Evolutionary conservation across 2,329 filamentous ascomycete genomes (phyloP), one percentile per base, ranked within the genome.

Genomic region (Fusarium anthophilum): DNA sequence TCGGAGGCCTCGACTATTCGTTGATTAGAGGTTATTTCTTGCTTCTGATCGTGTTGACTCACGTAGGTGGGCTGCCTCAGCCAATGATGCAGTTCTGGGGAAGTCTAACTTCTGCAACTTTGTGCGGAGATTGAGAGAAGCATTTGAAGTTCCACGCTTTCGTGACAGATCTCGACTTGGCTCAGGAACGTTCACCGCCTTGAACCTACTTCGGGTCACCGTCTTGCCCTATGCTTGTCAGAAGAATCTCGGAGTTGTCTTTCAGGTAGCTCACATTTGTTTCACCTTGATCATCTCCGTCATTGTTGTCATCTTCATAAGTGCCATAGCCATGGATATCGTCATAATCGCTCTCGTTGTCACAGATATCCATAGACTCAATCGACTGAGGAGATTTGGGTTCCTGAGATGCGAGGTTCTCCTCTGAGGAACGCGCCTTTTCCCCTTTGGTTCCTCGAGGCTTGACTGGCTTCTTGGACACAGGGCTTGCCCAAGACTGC

Each of bases 391-490:
- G 30, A 15, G n/a, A 11, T 9, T 20, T 35, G 30, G 48, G 8
- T 14, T 20, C n/a, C 8, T 35, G 48, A 24, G 48, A 24, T 4
- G 32, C 14, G 14, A 20, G 8, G 12, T 15, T 10, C 17, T 11
- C 17, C 17, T 35, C 9, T 4, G 30, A 51, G 28, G 22, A 32
- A 13, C 4, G 3, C 1, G 0, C 2, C 2, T 6, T 32, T 51
- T 24, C 11, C 0, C 8, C 8, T 2, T 17, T 24, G 3, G 22
- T 35, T 7, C 48, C n/a, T 14, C 3, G 15, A 7, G 11, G 6
- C 3, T 35, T 35, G 24, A 0, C 4, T 24, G 17, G 3, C n/a
- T 24, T 35, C 6, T 51, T 8, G n/a, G 13, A 15, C 6, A 11
- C 6, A 51, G 30, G 48, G 30, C 48, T 35, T 2, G 5, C n/a